phyloP scores from a whole-genome alignment of 2,329 filamentous ascomycete genomes.

The Domatiomyces globalis region DNA sequence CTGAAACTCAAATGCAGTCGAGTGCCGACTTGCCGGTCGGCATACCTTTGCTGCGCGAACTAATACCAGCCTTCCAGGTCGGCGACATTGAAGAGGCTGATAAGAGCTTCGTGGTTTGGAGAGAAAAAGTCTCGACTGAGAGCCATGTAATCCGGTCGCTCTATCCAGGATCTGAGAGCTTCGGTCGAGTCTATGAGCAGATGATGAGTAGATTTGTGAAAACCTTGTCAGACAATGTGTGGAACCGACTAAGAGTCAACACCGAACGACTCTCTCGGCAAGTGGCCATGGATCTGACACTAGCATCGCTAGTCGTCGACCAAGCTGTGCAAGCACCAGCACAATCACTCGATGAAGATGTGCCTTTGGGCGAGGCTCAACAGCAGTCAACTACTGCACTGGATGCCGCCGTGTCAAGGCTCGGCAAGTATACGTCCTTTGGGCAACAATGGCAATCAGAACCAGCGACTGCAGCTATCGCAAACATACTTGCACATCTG shows the following conservation, averaged over 20 bases:
- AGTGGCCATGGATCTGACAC: constrained; percentile 2
- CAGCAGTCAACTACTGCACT: neutral
- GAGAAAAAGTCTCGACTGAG: neutral
- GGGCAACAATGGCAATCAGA: neutral
- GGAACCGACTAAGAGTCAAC: constrained; percentile 2
- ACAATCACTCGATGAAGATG: neutral
- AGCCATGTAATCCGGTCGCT: neutral
- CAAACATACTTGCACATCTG: constrained; percentile 3
- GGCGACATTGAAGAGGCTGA: neutral
- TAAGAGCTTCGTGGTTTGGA: neutral
- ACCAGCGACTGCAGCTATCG: neutral
- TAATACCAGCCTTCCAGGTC: neutral
- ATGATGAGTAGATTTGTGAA: neutral
- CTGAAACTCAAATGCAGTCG: neutral
- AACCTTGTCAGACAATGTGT: constrained; percentile 4
- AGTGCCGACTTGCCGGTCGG: neutral
- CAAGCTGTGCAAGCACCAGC: neutral
- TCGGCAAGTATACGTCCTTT: constrained; percentile 1
- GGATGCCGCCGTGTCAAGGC: neutral
- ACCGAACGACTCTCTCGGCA: constrained; percentile 1
- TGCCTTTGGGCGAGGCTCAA: neutral
- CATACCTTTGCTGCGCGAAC: neutral
- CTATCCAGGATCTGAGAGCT: neutral
- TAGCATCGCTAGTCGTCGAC: constrained; percentile 1
- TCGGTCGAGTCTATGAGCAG: neutral